phyloP scores from a whole-genome alignment of 768 basidiomycete genomes.

The Gymnopilus dilepis region DNA sequence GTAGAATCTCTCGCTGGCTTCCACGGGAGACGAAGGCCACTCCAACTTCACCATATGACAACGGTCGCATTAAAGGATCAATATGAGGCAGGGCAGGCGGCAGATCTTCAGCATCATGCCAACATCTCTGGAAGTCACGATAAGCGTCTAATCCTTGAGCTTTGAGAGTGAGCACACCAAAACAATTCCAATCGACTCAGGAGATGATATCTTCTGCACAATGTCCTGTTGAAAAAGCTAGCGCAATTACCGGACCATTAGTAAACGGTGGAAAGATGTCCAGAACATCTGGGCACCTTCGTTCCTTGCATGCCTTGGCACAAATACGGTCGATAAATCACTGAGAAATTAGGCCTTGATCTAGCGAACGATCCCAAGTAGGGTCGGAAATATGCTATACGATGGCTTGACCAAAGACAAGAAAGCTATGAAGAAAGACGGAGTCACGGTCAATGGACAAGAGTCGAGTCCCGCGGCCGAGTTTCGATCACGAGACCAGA shows the following conservation, averaged over 20 bases:
- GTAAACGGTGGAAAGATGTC: not conserved
- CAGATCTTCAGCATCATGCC: slow-evolving; percentile 86
- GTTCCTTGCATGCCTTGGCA: not conserved
- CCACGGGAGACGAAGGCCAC: slow-evolving; percentile 65
- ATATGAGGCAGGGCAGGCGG: slow-evolving; percentile 43
- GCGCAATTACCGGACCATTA: not conserved
- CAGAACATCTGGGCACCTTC: slow-evolving; percentile 1
- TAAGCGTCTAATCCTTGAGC: not conserved
- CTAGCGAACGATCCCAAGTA: too few relatives aligned
- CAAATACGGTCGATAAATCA: too few relatives aligned
- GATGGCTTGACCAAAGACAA: too few relatives aligned
- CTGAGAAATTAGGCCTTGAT: too few relatives aligned
- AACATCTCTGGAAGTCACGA: slow-evolving; percentile 65
- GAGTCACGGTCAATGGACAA: too few relatives aligned
- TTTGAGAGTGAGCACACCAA: slow-evolving; percentile 47
- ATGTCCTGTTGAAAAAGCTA: slow-evolving; percentile 76
- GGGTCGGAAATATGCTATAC: too few relatives aligned
- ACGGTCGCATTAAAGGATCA: slow-evolving; percentile 79
- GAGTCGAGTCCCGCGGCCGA: too few relatives aligned
- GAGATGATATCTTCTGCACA: slow-evolving; percentile 51
- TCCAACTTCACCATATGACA: slow-evolving; percentile 82
- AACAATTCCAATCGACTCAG: slow-evolving; percentile 61
- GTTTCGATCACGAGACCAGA: too few relatives aligned
- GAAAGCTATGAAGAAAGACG: too few relatives aligned
- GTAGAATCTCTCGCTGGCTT: slow-evolving; percentile 69